These are phyloP conservation scores for Boletus eberwhitei DNA, from an alignment of 768 basidiomycete species.

Conservation along the genomic window DNA sequence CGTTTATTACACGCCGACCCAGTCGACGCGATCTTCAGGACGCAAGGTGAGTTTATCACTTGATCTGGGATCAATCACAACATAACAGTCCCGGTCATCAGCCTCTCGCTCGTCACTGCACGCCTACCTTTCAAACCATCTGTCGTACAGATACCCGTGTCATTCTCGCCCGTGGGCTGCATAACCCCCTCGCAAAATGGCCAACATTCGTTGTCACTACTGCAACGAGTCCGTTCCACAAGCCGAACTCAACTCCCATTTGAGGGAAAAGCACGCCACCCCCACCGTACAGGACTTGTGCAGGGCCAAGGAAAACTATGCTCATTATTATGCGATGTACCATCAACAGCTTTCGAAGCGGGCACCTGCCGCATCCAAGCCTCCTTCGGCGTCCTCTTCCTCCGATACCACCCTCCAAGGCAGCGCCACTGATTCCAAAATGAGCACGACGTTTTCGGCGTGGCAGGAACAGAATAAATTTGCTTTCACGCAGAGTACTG, in stretches of 20 bases:
- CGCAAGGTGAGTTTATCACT: background rate
- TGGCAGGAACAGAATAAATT: conserved; percentile 19
- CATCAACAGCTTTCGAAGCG: background rate
- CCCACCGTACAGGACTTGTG: conserved; percentile 8
- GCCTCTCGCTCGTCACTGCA: background rate
- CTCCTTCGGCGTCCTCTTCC: background rate
- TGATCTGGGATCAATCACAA: background rate
- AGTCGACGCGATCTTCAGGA: background rate
- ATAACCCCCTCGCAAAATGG: conserved; percentile 1
- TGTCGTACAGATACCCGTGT: background rate
- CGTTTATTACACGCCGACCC: background rate
- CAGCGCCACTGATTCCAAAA: background rate
- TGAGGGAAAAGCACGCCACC: conserved; percentile 7
- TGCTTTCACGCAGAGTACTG: conserved; percentile 1
- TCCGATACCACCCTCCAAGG: background rate
- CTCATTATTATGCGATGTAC: background rate
- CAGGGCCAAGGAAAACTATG: conserved; percentile 3
- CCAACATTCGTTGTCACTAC: conserved; percentile 8
- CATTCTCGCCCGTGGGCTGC: background rate
- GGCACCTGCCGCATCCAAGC: background rate
- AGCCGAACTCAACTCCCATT: conserved; percentile 8
- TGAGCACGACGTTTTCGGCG: conserved; percentile 18
- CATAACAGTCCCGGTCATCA: background rate
- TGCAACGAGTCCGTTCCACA: conserved; percentile 11
- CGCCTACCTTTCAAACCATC: background rate